Evolutionary conservation across 2,329 filamentous ascomycete species (phyloP).

Genomic region (Fusarium veterinarium): DNA sequence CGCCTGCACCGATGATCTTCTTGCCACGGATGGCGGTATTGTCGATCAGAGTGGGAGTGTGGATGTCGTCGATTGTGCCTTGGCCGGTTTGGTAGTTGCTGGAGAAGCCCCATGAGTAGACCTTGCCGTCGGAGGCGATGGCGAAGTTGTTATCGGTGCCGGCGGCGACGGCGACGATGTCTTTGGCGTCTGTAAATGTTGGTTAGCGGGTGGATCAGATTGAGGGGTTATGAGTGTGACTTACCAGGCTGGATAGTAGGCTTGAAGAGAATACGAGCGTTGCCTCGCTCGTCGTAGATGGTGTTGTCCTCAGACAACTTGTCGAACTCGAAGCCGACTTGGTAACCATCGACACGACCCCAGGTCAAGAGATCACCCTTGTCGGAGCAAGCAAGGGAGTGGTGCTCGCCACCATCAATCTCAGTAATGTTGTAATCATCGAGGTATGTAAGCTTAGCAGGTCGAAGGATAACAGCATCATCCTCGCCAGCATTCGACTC

Average conservation of each 20-base stretch:
- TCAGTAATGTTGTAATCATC: slow-evolving; percentile 71
- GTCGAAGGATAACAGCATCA: slow-evolving; percentile 77
- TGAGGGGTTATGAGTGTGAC: slow-evolving; percentile 30
- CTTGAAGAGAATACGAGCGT: slow-evolving; percentile 71
- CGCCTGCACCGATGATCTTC: slow-evolving; percentile 81
- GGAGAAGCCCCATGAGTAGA: slow-evolving; percentile 84
- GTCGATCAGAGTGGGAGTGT: slow-evolving; percentile 81
- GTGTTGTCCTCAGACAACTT: slow-evolving; percentile 62
- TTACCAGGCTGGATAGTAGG: slow-evolving; percentile 57
- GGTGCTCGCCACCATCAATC: slow-evolving; percentile 78
- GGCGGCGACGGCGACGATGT: slow-evolving; percentile 67
- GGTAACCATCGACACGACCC: slow-evolving; percentile 66
- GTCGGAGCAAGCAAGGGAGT: slow-evolving; percentile 73
- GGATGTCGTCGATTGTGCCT: slow-evolving; percentile 81
- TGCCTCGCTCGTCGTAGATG: slow-evolving; percentile 70
- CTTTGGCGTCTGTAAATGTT: slow-evolving; percentile 57
- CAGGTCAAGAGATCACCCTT: slow-evolving; percentile 69
- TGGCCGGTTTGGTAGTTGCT: slow-evolving; percentile 84
- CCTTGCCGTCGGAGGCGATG: slow-evolving; percentile 75
- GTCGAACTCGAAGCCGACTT: slow-evolving; percentile 67
- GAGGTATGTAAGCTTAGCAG: slow-evolving; percentile 74
- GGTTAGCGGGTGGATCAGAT: not conserved
- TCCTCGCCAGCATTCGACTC: slow-evolving; percentile 63
- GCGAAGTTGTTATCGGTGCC: slow-evolving; percentile 81
- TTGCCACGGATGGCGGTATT: slow-evolving; percentile 84